Base-by-base conservation (phyloP, 768 basidiomycete genomes). In the Sarcomyxa edulis region DNA sequence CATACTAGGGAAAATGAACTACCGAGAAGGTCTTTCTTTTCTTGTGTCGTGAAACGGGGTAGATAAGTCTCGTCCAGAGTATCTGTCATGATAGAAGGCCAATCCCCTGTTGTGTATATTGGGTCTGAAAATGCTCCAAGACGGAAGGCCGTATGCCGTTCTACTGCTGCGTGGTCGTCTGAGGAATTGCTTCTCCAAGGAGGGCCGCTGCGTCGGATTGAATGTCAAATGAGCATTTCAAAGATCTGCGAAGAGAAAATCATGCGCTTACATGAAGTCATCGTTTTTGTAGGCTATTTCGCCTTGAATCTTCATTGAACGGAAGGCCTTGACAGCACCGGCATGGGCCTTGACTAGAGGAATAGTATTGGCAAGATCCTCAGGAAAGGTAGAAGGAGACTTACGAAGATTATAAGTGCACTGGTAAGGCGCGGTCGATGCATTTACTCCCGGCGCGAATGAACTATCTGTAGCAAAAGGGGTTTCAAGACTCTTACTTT, bases 251-350 rank as follows among this genome's bases (percentile, higher is more conserved):
- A 14, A 26, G 11, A 25, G 21, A 10, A 7, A 27, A 7, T 9
- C 18, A 23, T 20, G 42, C 60, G 15, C n/a, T n/a, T 47, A 70
- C 71, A 70, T 62, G 36, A 64, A 71, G 48, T 74, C 70, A 44
- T 74, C 72, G 43, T 68, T 73, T 51, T 77, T 77, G 53, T 72
- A 69, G 0, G 71, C 59, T 20, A 77, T 76, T 46, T 72, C 68
- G n/a, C 73, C 72, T 32, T 61, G 40, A n/a, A 71, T 72, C 14
- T 62, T 62, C 63, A 74, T 61, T 32, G 58, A 55, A 33, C 70
- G 57, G 53, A 74, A 76, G 0, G 64, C 68, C 58, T 72, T 69
- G 18, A 74, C 72, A 12, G 73, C 71, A 22, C 61, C 66, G 9
- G 64, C 69, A 51, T 76, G 73, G 15, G 72, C 71, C 44, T 62